Evolutionary conservation across 208 protist genomes (phyloP).

Genomic region (Naegleria fowleri): DNA sequence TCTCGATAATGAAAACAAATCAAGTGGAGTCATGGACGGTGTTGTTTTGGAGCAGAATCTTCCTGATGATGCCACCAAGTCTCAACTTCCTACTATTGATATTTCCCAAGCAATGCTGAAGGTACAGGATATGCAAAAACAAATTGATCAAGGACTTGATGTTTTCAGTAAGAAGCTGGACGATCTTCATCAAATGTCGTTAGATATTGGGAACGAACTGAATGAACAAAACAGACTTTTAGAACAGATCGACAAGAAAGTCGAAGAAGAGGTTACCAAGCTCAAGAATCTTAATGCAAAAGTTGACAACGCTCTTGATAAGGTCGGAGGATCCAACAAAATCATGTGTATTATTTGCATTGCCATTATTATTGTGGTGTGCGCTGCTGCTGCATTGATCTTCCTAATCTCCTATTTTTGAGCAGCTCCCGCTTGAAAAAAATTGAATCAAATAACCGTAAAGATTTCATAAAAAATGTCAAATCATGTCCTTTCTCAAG

Average conservation of each 20-base stretch:
- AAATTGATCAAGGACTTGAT: not conserved
- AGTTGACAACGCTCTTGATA: not conserved
- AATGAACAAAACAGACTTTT: not conserved
- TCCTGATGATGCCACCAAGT: not conserved
- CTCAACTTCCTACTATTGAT: not conserved
- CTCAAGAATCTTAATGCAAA: not conserved
- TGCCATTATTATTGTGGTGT: not conserved
- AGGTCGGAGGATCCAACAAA: not conserved
- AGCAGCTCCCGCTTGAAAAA: not conserved
- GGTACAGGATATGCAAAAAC: not conserved
- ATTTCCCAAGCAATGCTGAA: not conserved
- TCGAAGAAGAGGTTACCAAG: not conserved
- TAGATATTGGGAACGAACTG: not conserved
- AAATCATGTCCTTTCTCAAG: too few species aligned
- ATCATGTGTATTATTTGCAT: not conserved
- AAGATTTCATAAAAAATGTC: too few species aligned
- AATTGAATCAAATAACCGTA: too few species aligned
- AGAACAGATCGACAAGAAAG: not conserved
- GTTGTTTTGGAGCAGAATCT: not conserved
- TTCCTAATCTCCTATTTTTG: not conserved
- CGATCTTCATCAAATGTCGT: not conserved
- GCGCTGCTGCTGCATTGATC: not conserved
- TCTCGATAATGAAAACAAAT: not conserved
- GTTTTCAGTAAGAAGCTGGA: not conserved
- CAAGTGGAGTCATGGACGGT: not conserved